Conservation (phyloP, 2,329 filamentous ascomycete species). For the Pseudocercospora eumusae region DNA sequence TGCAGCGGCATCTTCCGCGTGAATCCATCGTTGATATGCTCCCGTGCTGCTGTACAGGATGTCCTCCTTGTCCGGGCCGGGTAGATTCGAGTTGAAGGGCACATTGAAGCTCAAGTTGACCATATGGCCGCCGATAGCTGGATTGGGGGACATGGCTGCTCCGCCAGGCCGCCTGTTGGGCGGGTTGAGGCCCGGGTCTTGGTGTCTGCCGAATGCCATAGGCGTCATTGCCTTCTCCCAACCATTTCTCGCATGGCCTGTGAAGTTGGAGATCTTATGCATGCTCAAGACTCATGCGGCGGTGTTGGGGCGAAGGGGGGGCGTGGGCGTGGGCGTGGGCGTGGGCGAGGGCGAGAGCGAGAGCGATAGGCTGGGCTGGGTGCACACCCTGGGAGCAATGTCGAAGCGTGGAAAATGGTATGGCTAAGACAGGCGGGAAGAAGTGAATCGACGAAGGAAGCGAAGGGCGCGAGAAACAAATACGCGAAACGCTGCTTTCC, state of each 20-base stretch:
- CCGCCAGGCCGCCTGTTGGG: constrained; percentile 35
- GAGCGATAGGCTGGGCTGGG: constrained; percentile 5
- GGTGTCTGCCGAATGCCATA: constrained; percentile 54
- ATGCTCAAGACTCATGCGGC: constrained; percentile 45
- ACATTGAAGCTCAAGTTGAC: constrained; percentile 98
- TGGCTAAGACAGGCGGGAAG: constrained; percentile 13
- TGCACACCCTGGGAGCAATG: not conserved
- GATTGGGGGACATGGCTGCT: constrained; percentile 51
- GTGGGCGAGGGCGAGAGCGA: constrained; percentile 10
- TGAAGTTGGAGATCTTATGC: constrained; percentile 70
- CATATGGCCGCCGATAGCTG: constrained; percentile 70
- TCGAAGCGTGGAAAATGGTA: constrained; percentile 4
- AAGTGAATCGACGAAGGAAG: constrained; percentile 15
- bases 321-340: constrained; percentile 18
- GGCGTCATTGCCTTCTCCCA: constrained; percentile 64
- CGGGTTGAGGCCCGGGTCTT: constrained; percentile 55
- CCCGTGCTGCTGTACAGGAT: constrained; percentile 89
- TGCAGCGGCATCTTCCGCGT: constrained; percentile 82
- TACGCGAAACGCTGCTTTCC: constrained; percentile 24
- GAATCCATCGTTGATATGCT: constrained; percentile 88
- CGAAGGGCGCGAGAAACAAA: constrained; percentile 19
- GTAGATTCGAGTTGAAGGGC: constrained; percentile 88
- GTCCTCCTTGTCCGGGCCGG: constrained; percentile 90
- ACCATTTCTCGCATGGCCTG: constrained; percentile 65
- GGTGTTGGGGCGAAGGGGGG: constrained; percentile 20